Evolutionary conservation across 2,329 filamentous ascomycete genomes (phyloP), one percentile per base, ranked within the genome.

Genomic region (Fusarium pseudoanthophilum): DNA sequence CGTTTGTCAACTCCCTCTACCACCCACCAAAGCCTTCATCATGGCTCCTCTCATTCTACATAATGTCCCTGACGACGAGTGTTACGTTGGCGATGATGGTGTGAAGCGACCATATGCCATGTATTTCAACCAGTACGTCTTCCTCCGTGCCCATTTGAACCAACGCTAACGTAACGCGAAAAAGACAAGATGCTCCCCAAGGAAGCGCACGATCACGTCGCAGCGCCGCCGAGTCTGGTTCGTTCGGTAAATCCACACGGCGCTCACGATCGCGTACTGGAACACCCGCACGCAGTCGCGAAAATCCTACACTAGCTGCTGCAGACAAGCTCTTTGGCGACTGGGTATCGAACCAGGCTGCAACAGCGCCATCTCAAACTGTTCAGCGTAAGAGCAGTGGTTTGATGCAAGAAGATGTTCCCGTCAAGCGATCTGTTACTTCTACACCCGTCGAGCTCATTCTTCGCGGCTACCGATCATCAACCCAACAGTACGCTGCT

Each of bases 401-500:
- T 71, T 72, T 78, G 67, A 74, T 81, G 68, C 82, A 84, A 69
- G 80, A 83, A 63, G 86, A 87, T 55, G 82, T 84, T 34, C 77
- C 77, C 11, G 74, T 80, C 36, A 78, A 80, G 58, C 80, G 81
- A 73, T 69, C 77, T 63, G 75, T 80, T 72, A 82, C 83, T 64
- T 81, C 81, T 21, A 81, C 85, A 46, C 88, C 89, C 4, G 85
- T 93, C 43, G 95, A 98, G 83, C 89, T 97, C 71, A 90, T 97
- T 62, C 86, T 98, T 21, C 93, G 95, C 75, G 95, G 95, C 36
- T 98, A 95, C 82, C 85, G 86, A 62, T 88, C 87, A 21, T 80
- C 85, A 4, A 81, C 90, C 81, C 84, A 91, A 83, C 87, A 94
- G 85, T 98, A 96, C 88, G 94, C 95, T 34, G 95, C 95, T 39